A percentile compares a stretch with the other conserved stretches of the same genome.
These are phyloP conservation scores for Eremothecium coryli DNA, from an alignment of 1,139 yeast species.

Conservation along the genomic window DNA sequence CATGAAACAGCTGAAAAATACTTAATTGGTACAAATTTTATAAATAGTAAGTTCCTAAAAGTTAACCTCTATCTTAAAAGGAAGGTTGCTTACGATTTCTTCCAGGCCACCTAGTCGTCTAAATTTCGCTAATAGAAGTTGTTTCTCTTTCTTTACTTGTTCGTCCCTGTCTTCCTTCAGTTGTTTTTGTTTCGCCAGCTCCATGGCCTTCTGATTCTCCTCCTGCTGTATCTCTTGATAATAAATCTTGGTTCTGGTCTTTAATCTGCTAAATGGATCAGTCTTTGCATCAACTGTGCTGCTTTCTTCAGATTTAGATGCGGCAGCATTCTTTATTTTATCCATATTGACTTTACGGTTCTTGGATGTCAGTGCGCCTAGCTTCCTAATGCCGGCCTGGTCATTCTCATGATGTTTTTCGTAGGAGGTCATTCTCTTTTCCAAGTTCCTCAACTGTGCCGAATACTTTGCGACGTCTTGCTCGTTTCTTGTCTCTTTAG, in stretches of 20 bases:
- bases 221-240: slow-evolving; percentile 44
- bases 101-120: slow-evolving; percentile 39
- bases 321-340: slow-evolving; percentile 72
- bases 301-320: slow-evolving; percentile 42
- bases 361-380: slow-evolving; percentile 39
- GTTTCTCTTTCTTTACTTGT: slow-evolving; percentile 31
- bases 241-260: slow-evolving; percentile 78
- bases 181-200: slow-evolving; percentile 33
- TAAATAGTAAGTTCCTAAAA: too few relatives aligned
- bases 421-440: slow-evolving; percentile 40
- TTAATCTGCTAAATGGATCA: slow-evolving; percentile 85
- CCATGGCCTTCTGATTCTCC: slow-evolving; percentile 39
- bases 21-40: too few relatives aligned
- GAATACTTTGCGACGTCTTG: slow-evolving; percentile 39
- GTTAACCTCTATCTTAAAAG: slow-evolving; percentile 37
- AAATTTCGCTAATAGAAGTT: slow-evolving; percentile 30
- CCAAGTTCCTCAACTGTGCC: slow-evolving; percentile 34
- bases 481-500: slow-evolving; percentile 54
- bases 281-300: slow-evolving; percentile 40
- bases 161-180: slow-evolving; percentile 31
- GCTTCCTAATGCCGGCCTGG: slow-evolving; percentile 30
- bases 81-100: slow-evolving; percentile 38
- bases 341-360: slow-evolving; percentile 75
- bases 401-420: slow-evolving; percentile 32
- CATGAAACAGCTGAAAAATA: too few relatives aligned